phyloP scores from a whole-genome alignment of 2,329 filamentous ascomycete genomes.

The Drechslerella coelobrocha region DNA sequence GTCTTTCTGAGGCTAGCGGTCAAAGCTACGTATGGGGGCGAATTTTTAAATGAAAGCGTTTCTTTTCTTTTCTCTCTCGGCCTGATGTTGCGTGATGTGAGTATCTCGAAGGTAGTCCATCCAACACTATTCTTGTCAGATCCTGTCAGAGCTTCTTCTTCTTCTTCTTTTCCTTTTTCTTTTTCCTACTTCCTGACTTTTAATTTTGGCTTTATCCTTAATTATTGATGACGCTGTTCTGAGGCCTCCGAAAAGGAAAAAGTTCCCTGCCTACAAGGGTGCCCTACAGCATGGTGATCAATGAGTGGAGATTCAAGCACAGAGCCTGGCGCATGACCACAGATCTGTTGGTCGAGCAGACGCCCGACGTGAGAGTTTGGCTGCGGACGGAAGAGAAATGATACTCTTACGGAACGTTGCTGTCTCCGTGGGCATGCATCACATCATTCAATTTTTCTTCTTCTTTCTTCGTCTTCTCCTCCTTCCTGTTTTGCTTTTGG shows the following conservation, averaged over 20 bases:
- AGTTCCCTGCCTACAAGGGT: slow-evolving; percentile 23
- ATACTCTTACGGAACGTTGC: neutral
- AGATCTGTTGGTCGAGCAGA: slow-evolving; percentile 42
- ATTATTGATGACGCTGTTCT: slow-evolving; percentile 37
- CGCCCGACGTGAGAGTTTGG: neutral
- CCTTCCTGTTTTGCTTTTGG: slow-evolving; percentile 15
- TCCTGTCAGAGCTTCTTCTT: slow-evolving; percentile 25
- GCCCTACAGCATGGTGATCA: slow-evolving; percentile 4
- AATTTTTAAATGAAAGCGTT: slow-evolving; percentile 5
- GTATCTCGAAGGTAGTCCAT: too few species aligned
- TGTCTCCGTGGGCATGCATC: too few species aligned
- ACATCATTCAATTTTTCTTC: neutral
- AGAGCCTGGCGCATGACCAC: slow-evolving; percentile 36
- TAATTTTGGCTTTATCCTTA: neutral
- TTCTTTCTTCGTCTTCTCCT: too few species aligned
- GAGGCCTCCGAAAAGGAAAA: slow-evolving; percentile 13
- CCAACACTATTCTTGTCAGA: slow-evolving; percentile 13
- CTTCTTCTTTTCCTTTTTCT: slow-evolving; percentile 1
- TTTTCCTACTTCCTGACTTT: neutral
- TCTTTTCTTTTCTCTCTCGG: neutral
- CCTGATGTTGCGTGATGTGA: too few species aligned
- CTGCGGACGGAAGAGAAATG: neutral
- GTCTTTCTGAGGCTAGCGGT: slow-evolving; percentile 32
- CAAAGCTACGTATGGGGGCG: slow-evolving; percentile 6
- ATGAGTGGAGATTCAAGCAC: slow-evolving; percentile 9